A percentile compares a stretch with the other conserved stretches of the same genome.
Evolutionary conservation across 495 filamentous ascomycete genomes (phyloP).

Genomic region (Apodospora peruviana): DNA sequence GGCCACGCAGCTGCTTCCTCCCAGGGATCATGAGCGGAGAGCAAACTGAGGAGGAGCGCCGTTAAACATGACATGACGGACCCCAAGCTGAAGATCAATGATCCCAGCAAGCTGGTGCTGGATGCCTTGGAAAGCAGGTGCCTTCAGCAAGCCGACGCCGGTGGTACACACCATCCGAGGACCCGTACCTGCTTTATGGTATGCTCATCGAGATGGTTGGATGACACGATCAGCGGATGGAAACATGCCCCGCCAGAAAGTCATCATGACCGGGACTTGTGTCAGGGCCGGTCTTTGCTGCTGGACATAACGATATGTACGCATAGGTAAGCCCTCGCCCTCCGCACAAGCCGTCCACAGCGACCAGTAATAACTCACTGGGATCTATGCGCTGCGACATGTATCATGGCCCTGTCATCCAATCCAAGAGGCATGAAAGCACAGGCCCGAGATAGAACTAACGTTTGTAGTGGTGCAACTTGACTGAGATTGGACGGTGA

Average conservation of each 20-base stretch:
- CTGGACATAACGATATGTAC: too few species aligned
- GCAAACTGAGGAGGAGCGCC: too few species aligned
- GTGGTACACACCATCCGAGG: too few species aligned
- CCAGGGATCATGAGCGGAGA: not conserved
- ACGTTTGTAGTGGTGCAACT: not conserved
- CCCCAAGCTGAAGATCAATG: too few species aligned
- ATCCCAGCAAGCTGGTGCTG: not conserved
- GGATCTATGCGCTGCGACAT: too few species aligned
- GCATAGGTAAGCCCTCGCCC: not conserved
- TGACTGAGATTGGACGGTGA: not conserved
- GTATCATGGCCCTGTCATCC: too few species aligned
- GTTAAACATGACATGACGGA: too few species aligned
- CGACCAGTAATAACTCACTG: too few species aligned
- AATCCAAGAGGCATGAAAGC: not conserved
- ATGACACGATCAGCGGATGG: not conserved
- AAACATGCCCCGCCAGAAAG: not conserved
- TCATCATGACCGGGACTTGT: too few species aligned
- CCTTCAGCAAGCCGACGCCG: too few species aligned
- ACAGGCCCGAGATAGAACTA: not conserved
- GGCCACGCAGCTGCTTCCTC: not conserved
- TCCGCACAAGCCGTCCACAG: not conserved
- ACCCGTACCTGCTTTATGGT: slow-evolving; percentile 6
- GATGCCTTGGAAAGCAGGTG: not conserved
- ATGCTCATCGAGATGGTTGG: not conserved
- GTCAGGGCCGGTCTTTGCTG: too few species aligned